Conservation (phyloP, 2,329 filamentous ascomycete genomes). For the Trichoderma hamatum region DNA sequence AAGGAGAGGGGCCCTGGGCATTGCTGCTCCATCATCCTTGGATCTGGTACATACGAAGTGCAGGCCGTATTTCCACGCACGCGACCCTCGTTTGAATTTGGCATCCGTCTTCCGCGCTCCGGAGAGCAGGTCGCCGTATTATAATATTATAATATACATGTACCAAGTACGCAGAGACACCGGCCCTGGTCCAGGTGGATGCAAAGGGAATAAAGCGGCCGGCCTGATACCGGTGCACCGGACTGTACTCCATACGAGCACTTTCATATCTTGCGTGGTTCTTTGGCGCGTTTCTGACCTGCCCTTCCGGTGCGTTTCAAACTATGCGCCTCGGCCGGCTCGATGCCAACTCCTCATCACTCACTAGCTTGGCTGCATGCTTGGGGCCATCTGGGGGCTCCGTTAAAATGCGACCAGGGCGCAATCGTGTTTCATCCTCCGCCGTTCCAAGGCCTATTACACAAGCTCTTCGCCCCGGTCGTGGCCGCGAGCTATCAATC, state of each 20-base stretch:
- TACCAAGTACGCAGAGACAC: background rate
- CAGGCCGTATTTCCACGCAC: slow-evolving; percentile 19
- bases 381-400: slow-evolving; percentile 21
- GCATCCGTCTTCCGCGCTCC: background rate
- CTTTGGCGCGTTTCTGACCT: slow-evolving; percentile 22
- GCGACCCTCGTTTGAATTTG: slow-evolving; percentile 16
- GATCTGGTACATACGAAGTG: slow-evolving; percentile 2
- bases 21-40: slow-evolving; percentile 16
- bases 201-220: slow-evolving; percentile 16
- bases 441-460: slow-evolving; percentile 30
- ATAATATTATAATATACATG: background rate
- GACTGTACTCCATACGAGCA: slow-evolving; percentile 11
- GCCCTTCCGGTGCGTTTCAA: slow-evolving; percentile 25
- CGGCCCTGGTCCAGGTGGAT: slow-evolving; percentile 1
- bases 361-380: slow-evolving; percentile 25
- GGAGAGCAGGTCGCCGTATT: background rate
- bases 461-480: slow-evolving; percentile 22
- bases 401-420: slow-evolving; percentile 26
- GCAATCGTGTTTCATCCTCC: slow-evolving; percentile 31
- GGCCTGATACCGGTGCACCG: slow-evolving; percentile 15
- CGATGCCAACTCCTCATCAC: slow-evolving; percentile 15
- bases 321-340: slow-evolving; percentile 20
- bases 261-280: slow-evolving; percentile 4
- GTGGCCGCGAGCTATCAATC: slow-evolving; percentile 24
- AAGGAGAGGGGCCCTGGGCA: background rate